Base-by-base conservation (phyloP, 805 yeast genomes). In the Lipomyces starkeyi region DNA sequence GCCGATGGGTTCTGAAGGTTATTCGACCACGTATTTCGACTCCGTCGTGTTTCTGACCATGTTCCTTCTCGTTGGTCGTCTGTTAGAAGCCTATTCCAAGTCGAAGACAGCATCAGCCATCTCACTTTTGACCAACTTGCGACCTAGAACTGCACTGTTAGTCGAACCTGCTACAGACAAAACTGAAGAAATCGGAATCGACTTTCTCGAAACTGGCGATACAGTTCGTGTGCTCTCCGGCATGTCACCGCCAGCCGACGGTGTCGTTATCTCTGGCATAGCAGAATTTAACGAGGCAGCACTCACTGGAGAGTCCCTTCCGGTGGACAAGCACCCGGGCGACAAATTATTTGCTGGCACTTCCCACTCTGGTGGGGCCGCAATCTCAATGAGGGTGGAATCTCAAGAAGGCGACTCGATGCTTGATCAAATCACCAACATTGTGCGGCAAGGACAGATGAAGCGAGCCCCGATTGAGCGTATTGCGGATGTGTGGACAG, bases 271-370 rank as follows among this genome's bases (percentile, higher is more conserved):
- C 9, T 77, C 81, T 6, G 98, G 98, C 2, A 81, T 80, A 20
- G 85, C 94, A 67, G 94, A 91, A 71, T 88, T 92, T 77, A 97
- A 94, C 76, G 98, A 94, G 80, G 86, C 93, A 35, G 88, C 97
- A 3, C 82, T 94, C 34, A 94, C 98, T 1, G 99, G 99, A 73
- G 99, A 94, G 80, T 72, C 80, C 0, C 76, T 80, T 17, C 91
- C 93, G 1, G 87, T 88, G 14, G 78, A 78, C 22, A 90, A 86
- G 72, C 63, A 67, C 0, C 78, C 79, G 0, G 93, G 93, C 0
- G 91, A 89, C 69, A 90, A 87, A 68, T 81, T 90, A 1, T 90
- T 84, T 78, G 87, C 92, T 0, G 95, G 94, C 1, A 89, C 94
- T 0, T 82, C 88, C 6, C 90, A 89, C 74, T 79, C 80, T 17